Conservation (phyloP, 2,329 filamentous ascomycete species). For the Nectriaceae sp. region DNA sequence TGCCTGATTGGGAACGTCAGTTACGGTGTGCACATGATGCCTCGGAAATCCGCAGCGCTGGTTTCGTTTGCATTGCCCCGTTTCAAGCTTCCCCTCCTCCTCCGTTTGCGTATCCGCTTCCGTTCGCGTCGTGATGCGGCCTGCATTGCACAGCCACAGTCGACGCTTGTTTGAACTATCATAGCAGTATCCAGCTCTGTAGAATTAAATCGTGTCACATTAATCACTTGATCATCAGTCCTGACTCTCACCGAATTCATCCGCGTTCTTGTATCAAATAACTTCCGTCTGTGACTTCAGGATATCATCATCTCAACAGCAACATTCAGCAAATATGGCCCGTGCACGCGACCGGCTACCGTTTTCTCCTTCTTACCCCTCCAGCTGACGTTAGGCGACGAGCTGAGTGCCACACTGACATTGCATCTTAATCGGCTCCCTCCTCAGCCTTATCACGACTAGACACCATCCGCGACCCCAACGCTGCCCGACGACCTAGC, state of each 20-base stretch:
- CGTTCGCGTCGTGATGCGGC: background rate
- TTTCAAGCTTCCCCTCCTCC: too few species aligned
- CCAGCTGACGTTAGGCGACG: background rate
- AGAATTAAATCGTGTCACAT: background rate
- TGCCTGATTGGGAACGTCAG: background rate
- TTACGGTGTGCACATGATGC: too few species aligned
- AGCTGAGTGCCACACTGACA: background rate
- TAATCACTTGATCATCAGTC: background rate
- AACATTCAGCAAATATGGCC: too few species aligned
- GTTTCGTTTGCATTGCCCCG: background rate
- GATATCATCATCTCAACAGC: too few species aligned
- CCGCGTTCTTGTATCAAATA: too few species aligned
- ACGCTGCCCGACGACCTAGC: slow-evolving; percentile 2
- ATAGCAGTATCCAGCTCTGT: too few species aligned
- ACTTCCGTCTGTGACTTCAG: too few species aligned
- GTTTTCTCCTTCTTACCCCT: background rate
- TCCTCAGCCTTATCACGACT: slow-evolving; percentile 32
- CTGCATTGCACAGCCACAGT: slow-evolving; percentile 1
- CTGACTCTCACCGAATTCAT: too few species aligned
- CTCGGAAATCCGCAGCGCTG: too few species aligned
- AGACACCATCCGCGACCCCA: background rate
- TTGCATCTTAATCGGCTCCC: slow-evolving; percentile 6
- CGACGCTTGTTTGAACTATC: background rate
- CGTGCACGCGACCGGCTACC: background rate
- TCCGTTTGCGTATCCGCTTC: too few species aligned